These are phyloP conservation scores for Crithidia bombi DNA, from an alignment of 208 protist species.

Conservation along the genomic window DNA sequence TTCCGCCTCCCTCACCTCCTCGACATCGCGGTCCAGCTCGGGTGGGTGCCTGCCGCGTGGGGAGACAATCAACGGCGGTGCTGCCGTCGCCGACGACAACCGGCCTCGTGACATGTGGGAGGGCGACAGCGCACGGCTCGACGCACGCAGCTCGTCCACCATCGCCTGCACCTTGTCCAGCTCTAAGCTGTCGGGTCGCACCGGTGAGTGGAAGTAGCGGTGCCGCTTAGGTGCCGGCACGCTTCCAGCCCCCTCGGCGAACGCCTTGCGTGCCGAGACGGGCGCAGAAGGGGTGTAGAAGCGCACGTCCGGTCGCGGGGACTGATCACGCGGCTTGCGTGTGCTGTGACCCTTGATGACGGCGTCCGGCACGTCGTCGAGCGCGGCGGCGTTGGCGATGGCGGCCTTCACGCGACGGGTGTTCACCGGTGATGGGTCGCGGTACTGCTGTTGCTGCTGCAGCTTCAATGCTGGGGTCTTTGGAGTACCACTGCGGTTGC, in stretches of 20 bases:
- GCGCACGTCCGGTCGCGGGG: background rate
- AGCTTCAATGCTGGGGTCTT: background rate
- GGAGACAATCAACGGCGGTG: background rate
- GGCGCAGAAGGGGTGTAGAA: background rate
- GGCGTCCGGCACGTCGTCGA: slow-evolving; percentile 3
- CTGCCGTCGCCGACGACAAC: background rate
- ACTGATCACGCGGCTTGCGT: background rate
- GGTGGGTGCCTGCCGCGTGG: background rate
- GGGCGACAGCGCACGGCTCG: background rate
- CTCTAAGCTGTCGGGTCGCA: slow-evolving; percentile 2
- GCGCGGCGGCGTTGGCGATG: background rate
- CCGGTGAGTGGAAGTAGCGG: background rate
- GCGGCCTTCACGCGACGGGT: background rate
- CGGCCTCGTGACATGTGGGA: background rate
- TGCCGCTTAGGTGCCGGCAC: background rate
- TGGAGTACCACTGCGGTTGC: background rate
- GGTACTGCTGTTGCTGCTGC: background rate
- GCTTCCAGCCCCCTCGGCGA: background rate
- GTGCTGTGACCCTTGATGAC: slow-evolving; percentile 7
- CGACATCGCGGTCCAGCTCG: background rate
- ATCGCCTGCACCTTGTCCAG: background rate
- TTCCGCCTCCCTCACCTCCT: background rate
- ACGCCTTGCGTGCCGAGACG: background rate
- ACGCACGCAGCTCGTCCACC: background rate
- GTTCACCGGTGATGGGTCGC: background rate